Evolutionary conservation across 1,139 yeast genomes (phyloP), one percentile per base, ranked within the genome.

Genomic region (Magnusiomyces ingens): DNA sequence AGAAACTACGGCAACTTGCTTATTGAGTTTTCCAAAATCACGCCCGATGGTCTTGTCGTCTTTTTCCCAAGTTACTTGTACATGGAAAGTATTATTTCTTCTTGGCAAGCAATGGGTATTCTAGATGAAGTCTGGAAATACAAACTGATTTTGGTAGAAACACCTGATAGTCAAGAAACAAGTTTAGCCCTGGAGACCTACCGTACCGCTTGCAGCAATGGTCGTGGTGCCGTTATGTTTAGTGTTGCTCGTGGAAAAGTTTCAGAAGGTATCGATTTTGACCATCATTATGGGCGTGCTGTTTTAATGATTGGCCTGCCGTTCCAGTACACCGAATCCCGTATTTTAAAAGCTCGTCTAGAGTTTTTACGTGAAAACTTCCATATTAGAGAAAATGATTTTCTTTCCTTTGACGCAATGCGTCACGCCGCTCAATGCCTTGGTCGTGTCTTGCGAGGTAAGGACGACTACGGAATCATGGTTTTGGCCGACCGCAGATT

Each of bases 231-330:
- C 0, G 91, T 94, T 1, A 78, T 93, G 65, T 76, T 93, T 47
- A 89, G 97, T 42, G 99, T 93, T 59, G 99, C 99, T 35, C 91
- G 99, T 77, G 99, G 99, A 8, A 93, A 93, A 67, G 98, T 93
- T 1, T 87, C 96, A 1, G 99, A 93, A 72, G 99, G 99, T 57
- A 93, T 93, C 63, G 99, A 93, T 89, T 93, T 93, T 73, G 99
- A 94, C 67, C 97, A 93, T 68, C 99, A 93, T 61, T 93, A 88
- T 68, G 99, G 99, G 15, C 81, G 99, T 64, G 89, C 99, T 0
- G 99, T 93, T 59, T 76, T 93, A 59, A 91, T 93, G 98, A 91
- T 94, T 71, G 99, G 99, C 60, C 94, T 93, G 59, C 99, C 99
- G 0, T 93, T 91, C 77, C 99, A 93, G 75, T 93, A 93, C 69